These are phyloP conservation scores for Fusarium tanahbumbuense DNA, from an alignment of 2,329 filamentous ascomycete species.

Conservation along the genomic window DNA sequence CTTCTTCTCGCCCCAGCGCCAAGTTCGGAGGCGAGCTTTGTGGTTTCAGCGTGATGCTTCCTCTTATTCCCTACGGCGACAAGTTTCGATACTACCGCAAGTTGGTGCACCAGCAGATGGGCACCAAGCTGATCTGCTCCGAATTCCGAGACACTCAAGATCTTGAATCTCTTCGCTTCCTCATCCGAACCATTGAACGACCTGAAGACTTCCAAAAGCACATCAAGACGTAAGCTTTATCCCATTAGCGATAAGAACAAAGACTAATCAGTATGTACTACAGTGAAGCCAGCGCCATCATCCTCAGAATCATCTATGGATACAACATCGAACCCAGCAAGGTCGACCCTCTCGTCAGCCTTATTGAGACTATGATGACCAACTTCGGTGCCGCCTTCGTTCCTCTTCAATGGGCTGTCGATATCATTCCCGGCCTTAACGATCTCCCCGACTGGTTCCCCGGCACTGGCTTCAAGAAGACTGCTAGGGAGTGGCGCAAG, in stretches of 20 bases:
- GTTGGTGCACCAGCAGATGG: conserved; percentile 48
- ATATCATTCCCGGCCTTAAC: conserved; percentile 48
- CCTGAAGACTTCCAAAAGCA: conserved; percentile 41
- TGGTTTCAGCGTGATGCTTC: conserved; percentile 34
- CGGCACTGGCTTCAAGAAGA: conserved; percentile 48
- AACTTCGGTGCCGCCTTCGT: conserved; percentile 46
- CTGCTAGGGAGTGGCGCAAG: conserved; percentile 44
- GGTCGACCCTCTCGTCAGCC: conserved; percentile 46
- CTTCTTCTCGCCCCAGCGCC: conserved; percentile 48
- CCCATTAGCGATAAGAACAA: neutral
- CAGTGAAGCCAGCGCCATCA: conserved; percentile 47
- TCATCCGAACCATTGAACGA: conserved; percentile 39
- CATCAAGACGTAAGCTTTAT: conserved; percentile 43
- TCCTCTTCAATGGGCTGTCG: conserved; percentile 50
- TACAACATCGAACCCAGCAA: conserved; percentile 49
- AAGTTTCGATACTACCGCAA: conserved; percentile 43
- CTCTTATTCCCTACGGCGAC: conserved; percentile 34
- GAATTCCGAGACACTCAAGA: conserved; percentile 44
- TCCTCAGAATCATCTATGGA: conserved; percentile 48
- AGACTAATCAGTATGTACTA: neutral
- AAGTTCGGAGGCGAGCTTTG: conserved; percentile 41
- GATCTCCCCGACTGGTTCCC: conserved; percentile 49
- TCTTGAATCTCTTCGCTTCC: conserved; percentile 43
- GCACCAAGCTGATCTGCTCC: conserved; percentile 35
- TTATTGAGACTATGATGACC: conserved; percentile 47